Evolutionary conservation across 176 grass and related monocot species (phyloP).

Genomic region (Cenchrus purpureus): DNA sequence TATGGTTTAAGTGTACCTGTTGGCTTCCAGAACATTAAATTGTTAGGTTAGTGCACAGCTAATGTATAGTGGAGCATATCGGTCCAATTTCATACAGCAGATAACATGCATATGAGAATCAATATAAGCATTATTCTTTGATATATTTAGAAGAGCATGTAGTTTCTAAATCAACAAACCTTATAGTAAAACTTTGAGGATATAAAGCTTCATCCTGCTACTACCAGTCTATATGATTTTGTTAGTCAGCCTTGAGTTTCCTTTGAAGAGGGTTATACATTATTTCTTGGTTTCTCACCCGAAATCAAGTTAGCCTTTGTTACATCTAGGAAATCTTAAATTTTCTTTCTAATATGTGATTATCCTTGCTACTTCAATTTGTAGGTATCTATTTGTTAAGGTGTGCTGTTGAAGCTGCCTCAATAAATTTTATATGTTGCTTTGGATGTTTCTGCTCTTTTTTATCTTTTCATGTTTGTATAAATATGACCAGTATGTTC

Average conservation of each 20-base stretch:
- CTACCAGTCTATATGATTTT: not conserved
- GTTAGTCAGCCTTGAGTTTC: not conserved
- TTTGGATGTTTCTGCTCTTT: conserved; percentile 24
- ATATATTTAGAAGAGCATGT: not conserved
- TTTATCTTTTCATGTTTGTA: not conserved
- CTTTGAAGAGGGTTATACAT: not conserved
- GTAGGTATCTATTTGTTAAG: not conserved
- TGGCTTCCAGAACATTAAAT: not conserved
- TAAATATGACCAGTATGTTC: not conserved
- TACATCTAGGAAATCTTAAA: not conserved
- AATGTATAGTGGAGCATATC: not conserved
- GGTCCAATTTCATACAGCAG: not conserved
- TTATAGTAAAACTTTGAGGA: not conserved
- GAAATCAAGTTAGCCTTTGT: not conserved
- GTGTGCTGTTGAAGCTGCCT: not conserved
- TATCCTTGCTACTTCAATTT: conserved; percentile 1
- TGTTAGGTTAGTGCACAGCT: not conserved
- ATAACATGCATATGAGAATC: not conserved
- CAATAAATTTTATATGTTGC: conserved; percentile 6
- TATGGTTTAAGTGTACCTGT: not conserved
- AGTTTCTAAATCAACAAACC: not conserved
- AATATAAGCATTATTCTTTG: not conserved
- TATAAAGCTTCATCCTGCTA: not conserved
- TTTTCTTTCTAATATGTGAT: not conserved
- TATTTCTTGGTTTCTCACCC: not conserved